phyloP scores from a whole-genome alignment of 805 yeast genomes.

The Saccharomycopsis sp. region DNA sequence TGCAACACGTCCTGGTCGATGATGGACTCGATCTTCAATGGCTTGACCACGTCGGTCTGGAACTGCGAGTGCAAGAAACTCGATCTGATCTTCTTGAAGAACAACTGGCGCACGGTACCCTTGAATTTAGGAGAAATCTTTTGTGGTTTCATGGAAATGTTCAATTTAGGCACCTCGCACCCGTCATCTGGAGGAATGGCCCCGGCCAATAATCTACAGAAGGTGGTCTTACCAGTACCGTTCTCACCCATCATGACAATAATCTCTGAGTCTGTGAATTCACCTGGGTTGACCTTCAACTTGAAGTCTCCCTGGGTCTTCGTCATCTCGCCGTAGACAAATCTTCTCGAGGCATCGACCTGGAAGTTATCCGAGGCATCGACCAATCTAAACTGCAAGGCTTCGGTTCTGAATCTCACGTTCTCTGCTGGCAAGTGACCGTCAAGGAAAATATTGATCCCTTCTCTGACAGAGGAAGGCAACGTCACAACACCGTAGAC shows the following conservation, averaged over 20 bases:
- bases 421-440: slow-evolving; percentile 98
- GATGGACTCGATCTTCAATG: slow-evolving; percentile 85
- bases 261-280: slow-evolving; percentile 92
- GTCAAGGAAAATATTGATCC: slow-evolving; percentile 95
- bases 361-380: slow-evolving; percentile 79
- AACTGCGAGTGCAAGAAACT: slow-evolving; percentile 94
- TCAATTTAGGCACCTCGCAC: slow-evolving; percentile 72
- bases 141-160: slow-evolving; percentile 97
- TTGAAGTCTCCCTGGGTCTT: slow-evolving; percentile 97
- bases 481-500: slow-evolving; percentile 98
- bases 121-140: slow-evolving; percentile 98
- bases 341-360: slow-evolving; percentile 72
- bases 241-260: slow-evolving; percentile 99
- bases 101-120: slow-evolving; percentile 96
- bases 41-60: slow-evolving; percentile 97
- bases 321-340: slow-evolving; percentile 70
- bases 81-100: slow-evolving; percentile 93
- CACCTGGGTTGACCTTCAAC: slow-evolving; percentile 76
- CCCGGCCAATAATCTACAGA: slow-evolving; percentile 94
- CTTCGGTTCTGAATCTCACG: slow-evolving; percentile 93
- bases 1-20: slow-evolving; percentile 97
- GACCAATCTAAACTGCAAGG: slow-evolving; percentile 84
- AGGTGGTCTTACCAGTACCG: slow-evolving; percentile 99
- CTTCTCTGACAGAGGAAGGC: slow-evolving; percentile 97
- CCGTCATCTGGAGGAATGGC: slow-evolving; percentile 84